Evolutionary conservation across 2,329 filamentous ascomycete genomes (phyloP).

Genomic region (Cadophora malorum): DNA sequence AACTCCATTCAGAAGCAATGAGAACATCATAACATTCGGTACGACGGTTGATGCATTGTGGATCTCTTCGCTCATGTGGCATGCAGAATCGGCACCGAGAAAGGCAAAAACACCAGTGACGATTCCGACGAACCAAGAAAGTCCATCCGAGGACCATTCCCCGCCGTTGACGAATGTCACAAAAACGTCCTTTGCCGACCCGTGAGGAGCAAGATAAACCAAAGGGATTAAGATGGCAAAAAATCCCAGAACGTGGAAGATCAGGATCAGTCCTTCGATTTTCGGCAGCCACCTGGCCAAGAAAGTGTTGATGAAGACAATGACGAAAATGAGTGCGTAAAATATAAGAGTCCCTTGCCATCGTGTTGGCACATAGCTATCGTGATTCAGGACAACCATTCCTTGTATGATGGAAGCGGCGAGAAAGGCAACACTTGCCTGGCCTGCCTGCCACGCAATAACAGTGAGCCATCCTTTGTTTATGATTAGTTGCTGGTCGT

Average conservation of each 20-base stretch:
- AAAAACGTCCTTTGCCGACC: conserved; percentile 50
- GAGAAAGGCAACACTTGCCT: conserved; percentile 48
- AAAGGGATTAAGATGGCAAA: conserved; percentile 48
- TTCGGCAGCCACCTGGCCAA: conserved; percentile 54
- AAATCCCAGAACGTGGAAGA: conserved; percentile 53
- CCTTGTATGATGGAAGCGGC: conserved; percentile 56
- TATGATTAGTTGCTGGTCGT: background rate
- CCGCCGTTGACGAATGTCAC: conserved; percentile 52
- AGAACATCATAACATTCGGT: conserved; percentile 57
- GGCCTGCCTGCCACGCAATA: conserved; percentile 53
- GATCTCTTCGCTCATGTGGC: conserved; percentile 50
- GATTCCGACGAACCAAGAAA: conserved; percentile 49
- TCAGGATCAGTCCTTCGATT: conserved; percentile 57
- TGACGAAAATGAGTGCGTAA: conserved; percentile 50
- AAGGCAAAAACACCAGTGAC: conserved; percentile 48
- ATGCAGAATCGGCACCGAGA: conserved; percentile 44
- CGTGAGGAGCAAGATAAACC: conserved; percentile 44
- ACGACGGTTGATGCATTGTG: conserved; percentile 56
- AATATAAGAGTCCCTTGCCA: conserved; percentile 53
- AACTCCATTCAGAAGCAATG: conserved; percentile 56
- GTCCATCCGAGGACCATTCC: conserved; percentile 51
- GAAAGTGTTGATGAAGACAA: conserved; percentile 54
- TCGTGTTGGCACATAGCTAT: conserved; percentile 45
- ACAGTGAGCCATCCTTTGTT: conserved; percentile 56
- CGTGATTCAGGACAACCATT: conserved; percentile 47